Base-by-base conservation (phyloP, 2,329 filamentous ascomycete genomes). In the Alternaria sp. region DNA sequence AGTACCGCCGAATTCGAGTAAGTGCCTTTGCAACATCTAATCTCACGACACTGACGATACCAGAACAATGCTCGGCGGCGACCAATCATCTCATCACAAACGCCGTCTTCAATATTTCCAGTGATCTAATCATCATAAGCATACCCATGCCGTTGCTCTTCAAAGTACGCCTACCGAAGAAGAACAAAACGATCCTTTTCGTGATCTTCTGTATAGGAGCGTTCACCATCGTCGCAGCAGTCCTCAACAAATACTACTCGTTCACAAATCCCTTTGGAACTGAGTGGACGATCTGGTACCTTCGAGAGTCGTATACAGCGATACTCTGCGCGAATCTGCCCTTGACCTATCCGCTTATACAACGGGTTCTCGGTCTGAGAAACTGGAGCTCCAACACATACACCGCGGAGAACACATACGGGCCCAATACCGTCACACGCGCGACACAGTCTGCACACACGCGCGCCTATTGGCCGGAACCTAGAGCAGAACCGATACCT, bases 161-260 rank as follows among this genome's bases (percentile, higher is more conserved):
- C 61, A 75, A 80, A 56, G 78, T 82, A 51, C 73, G 78, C 11
- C 66, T 85, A 13, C 82, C 82, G 0, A 75, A 70, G 59, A 79
- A 81, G 62, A 83, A 86, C 59, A 90, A 89, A 71, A 53, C 85
- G 1, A 81, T 87, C 0, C 78, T 90, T 0, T 81, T 85, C 49
- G 81, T 79, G 28, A 83, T 90, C 28, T 89, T 90, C 73, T 80
- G 83, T 3, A 80, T 90, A 3, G 88, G 88, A 30, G 67, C 71
- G 5, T 81, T 81, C 56, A 77, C 73, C 71, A 87, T 90, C 54
- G 77, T 89, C 13, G 85, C 85, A 17, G 86, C 87, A 11, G 82
- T 86, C 6, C 78, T 90, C 15, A 89, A 88, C 78, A 88, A 89
- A 63, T 87, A 87, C 70, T 88, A 88, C 77, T 87, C 86, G 47